Conservation (phyloP, 2,329 filamentous ascomycete genomes). For the Colletotrichum sp. region DNA sequence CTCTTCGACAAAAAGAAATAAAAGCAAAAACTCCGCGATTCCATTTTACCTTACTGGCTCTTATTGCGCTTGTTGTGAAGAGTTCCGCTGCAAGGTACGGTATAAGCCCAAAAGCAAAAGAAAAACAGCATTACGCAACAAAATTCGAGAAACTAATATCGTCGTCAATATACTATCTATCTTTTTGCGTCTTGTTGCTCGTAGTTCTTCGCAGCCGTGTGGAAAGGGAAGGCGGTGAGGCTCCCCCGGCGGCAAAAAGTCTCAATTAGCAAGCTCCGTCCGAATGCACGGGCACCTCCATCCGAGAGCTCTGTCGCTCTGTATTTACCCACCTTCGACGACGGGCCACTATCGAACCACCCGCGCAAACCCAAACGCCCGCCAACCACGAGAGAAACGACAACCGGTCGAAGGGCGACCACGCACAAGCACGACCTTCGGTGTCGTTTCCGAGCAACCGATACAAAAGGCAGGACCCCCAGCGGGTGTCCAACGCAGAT, state of each 20-base stretch:
- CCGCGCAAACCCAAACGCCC: neutral
- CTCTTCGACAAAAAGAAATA: neutral
- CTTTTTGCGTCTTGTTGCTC: neutral
- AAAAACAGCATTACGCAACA: neutral
- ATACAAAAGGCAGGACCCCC: neutral
- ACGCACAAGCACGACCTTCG: neutral
- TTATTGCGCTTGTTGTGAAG: neutral
- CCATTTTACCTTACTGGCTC: neutral
- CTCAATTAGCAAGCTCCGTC: slow-evolving; percentile 19
- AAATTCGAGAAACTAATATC: neutral
- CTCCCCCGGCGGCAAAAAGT: slow-evolving; percentile 1
- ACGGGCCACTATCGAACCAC: slow-evolving; percentile 8
- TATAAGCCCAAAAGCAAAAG: neutral
- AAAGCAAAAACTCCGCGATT: neutral
- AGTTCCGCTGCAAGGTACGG: neutral
- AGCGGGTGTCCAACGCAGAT: neutral
- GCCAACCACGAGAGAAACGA: neutral
- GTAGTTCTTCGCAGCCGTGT: neutral
- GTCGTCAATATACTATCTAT: neutral
- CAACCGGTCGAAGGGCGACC: neutral
- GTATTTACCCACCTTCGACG: neutral
- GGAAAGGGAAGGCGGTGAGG: slow-evolving; percentile 1
- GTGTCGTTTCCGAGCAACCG: neutral
- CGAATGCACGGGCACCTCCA: slow-evolving; percentile 1
- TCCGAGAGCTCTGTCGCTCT: neutral